Conservation (phyloP, 441 rosid species). For the Brassica hybrid region DNA sequence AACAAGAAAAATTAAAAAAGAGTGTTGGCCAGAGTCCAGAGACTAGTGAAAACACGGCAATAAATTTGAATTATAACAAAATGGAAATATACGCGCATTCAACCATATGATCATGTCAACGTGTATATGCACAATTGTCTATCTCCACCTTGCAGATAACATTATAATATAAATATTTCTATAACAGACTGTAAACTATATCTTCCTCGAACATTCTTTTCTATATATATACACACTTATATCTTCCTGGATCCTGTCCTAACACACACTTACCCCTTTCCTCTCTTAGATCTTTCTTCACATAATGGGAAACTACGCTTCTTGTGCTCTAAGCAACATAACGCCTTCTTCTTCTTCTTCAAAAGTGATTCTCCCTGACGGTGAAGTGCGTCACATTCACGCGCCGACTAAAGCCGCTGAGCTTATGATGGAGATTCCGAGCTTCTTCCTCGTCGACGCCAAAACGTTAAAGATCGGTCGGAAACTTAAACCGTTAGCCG, state of each 20-base stretch:
- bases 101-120: background rate
- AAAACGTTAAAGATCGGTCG: background rate
- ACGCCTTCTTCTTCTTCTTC: background rate
- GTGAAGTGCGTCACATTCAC: background rate
- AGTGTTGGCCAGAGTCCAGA: background rate
- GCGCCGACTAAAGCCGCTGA: background rate
- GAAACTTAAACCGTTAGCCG: background rate
- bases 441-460: background rate
- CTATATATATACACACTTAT: background rate
- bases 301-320: slow-evolving; percentile 5
- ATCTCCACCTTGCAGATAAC: no score
- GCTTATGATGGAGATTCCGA: background rate
- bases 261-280: background rate
- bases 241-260: background rate
- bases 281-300: background rate
- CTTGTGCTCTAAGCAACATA: background rate
- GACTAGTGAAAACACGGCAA: background rate
- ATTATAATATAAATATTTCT: no score
- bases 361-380: background rate
- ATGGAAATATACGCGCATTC: background rate
- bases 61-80: background rate
- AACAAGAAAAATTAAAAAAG: background rate
- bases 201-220: background rate
- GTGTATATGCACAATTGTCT: no score
- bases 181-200: background rate